Conservation (phyloP, 306 rosid species). For the Mucuna pruriens region DNA sequence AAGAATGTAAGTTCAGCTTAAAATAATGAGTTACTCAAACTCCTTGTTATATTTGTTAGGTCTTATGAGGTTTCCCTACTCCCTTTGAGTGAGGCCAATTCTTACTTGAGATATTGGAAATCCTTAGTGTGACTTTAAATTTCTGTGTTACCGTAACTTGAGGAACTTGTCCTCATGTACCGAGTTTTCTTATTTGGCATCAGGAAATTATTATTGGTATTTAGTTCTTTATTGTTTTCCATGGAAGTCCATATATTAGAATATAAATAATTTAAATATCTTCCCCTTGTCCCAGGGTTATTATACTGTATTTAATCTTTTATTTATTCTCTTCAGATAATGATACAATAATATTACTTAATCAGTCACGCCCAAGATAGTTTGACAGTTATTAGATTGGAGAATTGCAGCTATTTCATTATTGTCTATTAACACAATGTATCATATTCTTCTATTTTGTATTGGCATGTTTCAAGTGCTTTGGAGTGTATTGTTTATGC, state of each 20-base stretch:
- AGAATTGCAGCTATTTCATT: conserved; percentile 4
- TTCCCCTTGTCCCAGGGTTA: background rate
- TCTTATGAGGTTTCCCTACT: conserved; percentile 12
- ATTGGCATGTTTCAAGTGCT: conserved; percentile 14
- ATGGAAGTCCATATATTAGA: background rate
- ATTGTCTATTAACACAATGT: conserved; percentile 1
- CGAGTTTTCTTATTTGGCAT: background rate
- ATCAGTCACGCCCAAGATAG: conserved; percentile 9
- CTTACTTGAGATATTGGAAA: background rate
- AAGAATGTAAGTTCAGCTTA: conserved; percentile 66
- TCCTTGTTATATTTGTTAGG: background rate
- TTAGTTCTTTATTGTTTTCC: background rate
- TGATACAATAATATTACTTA: background rate
- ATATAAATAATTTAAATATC: background rate
- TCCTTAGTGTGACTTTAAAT: conserved; percentile 29
- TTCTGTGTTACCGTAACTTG: background rate
- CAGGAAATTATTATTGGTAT: background rate
- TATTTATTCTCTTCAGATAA: conserved; percentile 22
- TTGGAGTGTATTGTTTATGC: background rate
- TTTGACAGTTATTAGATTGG: conserved; percentile 17
- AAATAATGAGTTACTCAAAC: conserved; percentile 26
- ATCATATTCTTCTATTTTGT: background rate
- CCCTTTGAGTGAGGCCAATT: background rate
- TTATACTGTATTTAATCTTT: background rate
- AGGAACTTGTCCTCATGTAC: background rate